Conservation (phyloP, 2,329 filamentous ascomycete genomes). For the Penicillium sp. region DNA sequence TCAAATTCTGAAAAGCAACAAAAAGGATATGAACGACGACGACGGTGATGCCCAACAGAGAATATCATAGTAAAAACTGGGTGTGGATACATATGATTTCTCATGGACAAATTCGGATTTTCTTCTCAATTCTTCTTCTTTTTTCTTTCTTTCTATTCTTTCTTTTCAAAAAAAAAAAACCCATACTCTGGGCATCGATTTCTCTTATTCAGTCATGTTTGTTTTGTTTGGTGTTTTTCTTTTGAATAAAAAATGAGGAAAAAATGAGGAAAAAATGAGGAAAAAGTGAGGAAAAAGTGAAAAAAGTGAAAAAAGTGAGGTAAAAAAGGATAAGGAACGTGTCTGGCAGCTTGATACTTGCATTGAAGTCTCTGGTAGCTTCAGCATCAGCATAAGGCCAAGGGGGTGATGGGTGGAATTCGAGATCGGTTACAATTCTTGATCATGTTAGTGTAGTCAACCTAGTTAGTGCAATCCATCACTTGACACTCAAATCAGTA, state of each 20-base stretch:
- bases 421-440: not conserved
- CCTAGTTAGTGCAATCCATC: not conserved
- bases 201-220: not conserved
- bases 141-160: not conserved
- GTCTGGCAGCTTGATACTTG: too few species aligned
- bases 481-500: not conserved
- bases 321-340: not conserved
- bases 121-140: not conserved
- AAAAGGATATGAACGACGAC: not conserved
- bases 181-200: not conserved
- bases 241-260: not conserved
- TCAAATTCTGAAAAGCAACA: not conserved
- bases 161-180: not conserved
- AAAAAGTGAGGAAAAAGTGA: not conserved
- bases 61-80: not conserved
- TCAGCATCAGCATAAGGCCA: not conserved
- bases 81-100: not conserved
- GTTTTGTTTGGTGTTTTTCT: not conserved
- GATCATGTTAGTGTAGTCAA: not conserved
- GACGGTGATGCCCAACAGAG: not conserved
- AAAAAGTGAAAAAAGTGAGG: not conserved
- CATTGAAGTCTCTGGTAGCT: not conserved
- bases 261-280: not conserved
- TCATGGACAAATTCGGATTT: not conserved
- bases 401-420: not conserved